Evolutionary conservation across 2,329 filamentous ascomycete species (phyloP), one percentile per base, ranked within the genome.

Genomic region (Xylariaceae sp.): DNA sequence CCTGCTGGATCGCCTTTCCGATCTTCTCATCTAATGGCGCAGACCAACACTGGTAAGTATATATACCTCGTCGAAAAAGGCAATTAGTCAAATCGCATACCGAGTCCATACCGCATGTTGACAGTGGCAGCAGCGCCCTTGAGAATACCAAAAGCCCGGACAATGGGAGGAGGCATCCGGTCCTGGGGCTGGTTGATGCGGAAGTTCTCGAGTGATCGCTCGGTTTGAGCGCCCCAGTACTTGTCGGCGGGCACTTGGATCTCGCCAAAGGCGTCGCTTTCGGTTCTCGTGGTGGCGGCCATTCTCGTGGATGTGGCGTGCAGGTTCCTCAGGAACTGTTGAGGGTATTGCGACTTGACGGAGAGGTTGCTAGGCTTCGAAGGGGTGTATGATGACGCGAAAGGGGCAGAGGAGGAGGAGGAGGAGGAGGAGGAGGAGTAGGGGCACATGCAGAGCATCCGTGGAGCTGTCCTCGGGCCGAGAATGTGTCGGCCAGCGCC

Each of bases 151-250:
- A 99, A 96, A 5, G 94, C 94, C 74, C 85, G 87, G 68, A 97
- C 80, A 65, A 99, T 87, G 45, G 91, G 88, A 62, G 90, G 86
- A 47, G 94, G 94, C 91, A 97, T 97, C 72, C 94, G 91, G 72
- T 99, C 94, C 76, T 96, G 90, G 58, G 94, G 94, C 80, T 97
- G 94, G 78, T 97, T 97, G 84, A 99, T 97, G 74, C 87, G 88
- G 82, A 99, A 99, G 80, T 99, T 99, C 74, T 88, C 87, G 72
- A 97, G 83, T 50, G 92, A 97, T 64, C 92, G 87, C 81, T 96
- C 88, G 52, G 92, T 96, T 81, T 96, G 92, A 58, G 92, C 92
- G 70, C 94, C 94, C 92, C 94, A 99, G 82, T 99, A 99, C 79
- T 88, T 92, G 83, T 96, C 90, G 62, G 81, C 81, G 42, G 88